Evolutionary conservation across 2,329 filamentous ascomycete species (phyloP).

Genomic region (Aspergillus luchuensis): DNA sequence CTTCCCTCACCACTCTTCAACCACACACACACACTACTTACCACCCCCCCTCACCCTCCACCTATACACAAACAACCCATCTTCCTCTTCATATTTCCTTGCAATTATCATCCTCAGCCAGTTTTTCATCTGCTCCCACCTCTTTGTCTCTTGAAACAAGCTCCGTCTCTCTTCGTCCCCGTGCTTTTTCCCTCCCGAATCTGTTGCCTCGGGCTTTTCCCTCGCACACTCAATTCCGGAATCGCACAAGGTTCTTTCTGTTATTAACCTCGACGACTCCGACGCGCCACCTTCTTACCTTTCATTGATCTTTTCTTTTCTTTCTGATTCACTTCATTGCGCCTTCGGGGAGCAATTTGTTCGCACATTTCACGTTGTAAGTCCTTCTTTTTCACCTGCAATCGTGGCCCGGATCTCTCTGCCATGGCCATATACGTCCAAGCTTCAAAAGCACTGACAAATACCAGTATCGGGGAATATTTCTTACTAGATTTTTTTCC

Average conservation of each 20-base stretch:
- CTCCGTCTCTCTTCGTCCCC: constrained; percentile 17
- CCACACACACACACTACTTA: neutral
- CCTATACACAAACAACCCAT: neutral
- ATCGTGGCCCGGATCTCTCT: neutral
- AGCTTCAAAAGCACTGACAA: constrained; percentile 21
- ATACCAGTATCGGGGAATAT: constrained; percentile 25
- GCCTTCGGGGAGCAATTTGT: constrained; percentile 4
- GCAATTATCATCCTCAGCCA: constrained; percentile 4
- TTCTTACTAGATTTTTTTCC: constrained; percentile 22
- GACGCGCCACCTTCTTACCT: constrained; percentile 22
- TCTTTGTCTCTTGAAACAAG: constrained; percentile 5
- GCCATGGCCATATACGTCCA: constrained; percentile 5
- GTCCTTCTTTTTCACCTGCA: neutral
- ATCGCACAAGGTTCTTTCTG: constrained; percentile 34
- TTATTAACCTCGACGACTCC: constrained; percentile 17
- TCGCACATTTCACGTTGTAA: constrained; percentile 3
- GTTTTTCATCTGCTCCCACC: neutral
- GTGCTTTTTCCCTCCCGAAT: constrained; percentile 18
- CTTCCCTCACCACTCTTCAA: constrained; percentile 6
- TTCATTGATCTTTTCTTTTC: constrained; percentile 13
- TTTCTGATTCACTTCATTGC: constrained; percentile 4
- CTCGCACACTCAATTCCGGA: constrained; percentile 24
- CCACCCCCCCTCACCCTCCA: neutral
- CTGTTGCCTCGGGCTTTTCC: constrained; percentile 20
- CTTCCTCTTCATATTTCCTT: neutral